These are phyloP conservation scores for Globisporangium cylindrosporum DNA, from an alignment of 352 stramenopile species.

Conservation along the genomic window DNA sequence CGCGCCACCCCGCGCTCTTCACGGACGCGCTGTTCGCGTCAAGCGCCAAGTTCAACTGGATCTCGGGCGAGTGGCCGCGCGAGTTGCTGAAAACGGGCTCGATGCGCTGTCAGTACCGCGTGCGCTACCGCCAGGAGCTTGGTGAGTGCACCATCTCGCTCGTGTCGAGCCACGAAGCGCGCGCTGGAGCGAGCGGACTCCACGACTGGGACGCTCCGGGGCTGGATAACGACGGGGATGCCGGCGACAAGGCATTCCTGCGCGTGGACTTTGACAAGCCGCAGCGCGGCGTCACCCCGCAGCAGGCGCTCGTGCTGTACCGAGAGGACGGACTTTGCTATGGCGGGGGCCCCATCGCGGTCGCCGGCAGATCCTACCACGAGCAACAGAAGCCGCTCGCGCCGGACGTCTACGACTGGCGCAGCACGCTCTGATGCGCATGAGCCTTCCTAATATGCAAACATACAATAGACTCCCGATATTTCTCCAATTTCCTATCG, in stretches of 20 bases:
- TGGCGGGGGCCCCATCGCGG: conserved; percentile 68
- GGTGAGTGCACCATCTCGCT: conserved; percentile 65
- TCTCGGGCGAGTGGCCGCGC: conserved; percentile 45
- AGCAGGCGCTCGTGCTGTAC: conserved; percentile 88
- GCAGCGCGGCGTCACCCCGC: conserved; percentile 78
- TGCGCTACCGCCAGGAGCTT: conserved; percentile 78
- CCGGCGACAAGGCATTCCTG: conserved; percentile 30
- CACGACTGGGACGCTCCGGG: conserved; percentile 43
- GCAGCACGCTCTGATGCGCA: conserved; percentile 19
- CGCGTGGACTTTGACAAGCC: conserved; percentile 78
- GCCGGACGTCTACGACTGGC: conserved; percentile 56
- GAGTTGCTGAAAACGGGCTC: conserved; percentile 36
- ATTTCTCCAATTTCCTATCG: background rate
- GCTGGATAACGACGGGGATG: conserved; percentile 11
- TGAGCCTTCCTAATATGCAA: background rate
- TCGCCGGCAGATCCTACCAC: conserved; percentile 64
- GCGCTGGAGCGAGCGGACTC: conserved; percentile 32
- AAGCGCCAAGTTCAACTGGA: conserved; percentile 88
- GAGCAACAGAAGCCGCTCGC: conserved; percentile 49
- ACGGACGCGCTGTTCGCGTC: conserved; percentile 81
- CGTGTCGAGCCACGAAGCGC: conserved; percentile 37
- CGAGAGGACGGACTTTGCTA: conserved; percentile 75
- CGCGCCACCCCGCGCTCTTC: conserved; percentile 90
- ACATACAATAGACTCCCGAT: conserved; percentile 6
- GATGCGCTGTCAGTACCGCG: conserved; percentile 73